Evolutionary conservation across 2,329 filamentous ascomycete genomes (phyloP), one percentile per base, ranked within the genome.

Genomic region (Emydomyces testavorans): DNA sequence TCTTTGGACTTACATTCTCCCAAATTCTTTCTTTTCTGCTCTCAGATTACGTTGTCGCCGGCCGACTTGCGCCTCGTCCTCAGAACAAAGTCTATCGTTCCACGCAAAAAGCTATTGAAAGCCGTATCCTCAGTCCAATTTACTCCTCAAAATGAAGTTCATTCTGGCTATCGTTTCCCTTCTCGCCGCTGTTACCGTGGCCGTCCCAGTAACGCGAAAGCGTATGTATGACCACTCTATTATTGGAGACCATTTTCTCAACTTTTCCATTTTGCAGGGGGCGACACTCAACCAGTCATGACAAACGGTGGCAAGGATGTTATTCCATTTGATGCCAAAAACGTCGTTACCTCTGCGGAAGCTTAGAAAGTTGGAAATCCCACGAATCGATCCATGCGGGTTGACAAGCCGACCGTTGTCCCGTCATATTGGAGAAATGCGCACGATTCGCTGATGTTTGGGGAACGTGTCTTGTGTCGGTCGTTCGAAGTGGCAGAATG

Each of bases 261-360:
- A 11, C n/a, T 18, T 34, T 41, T 34, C 36, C 39, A 6, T 38
- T 8, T 23, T 47, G 36, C 37, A 40, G 47, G 52, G 34, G 38
- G 43, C 31, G 53, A 55, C 37, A 53, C 52, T 34, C 37, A 26
- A 11, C 51, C 53, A 28, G 50, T 45, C 13, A 55, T 53, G 53
- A 53, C 50, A 18, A 48, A 45, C 34, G 35, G 26, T 6, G 21
- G 37, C 13, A 49, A 49, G 3, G 50, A 53, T 24, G 34, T 55
- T 10, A 44, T 55, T 16, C 52, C 53, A 18, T 55, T 53, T 15
- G 44, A 53, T 26, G 36, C 41, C n/a, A 48, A 52, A 11, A 48
- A 29, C 16, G 52, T 54, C 20, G 41, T 52, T 37, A 26, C 48
- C n/a, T 3, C 11, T n/a, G 10, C 29, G n/a, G 11, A 10, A 13